These are phyloP conservation scores for Gastrodia elata DNA, from an alignment of 106 monocot species.

Conservation along the genomic window DNA sequence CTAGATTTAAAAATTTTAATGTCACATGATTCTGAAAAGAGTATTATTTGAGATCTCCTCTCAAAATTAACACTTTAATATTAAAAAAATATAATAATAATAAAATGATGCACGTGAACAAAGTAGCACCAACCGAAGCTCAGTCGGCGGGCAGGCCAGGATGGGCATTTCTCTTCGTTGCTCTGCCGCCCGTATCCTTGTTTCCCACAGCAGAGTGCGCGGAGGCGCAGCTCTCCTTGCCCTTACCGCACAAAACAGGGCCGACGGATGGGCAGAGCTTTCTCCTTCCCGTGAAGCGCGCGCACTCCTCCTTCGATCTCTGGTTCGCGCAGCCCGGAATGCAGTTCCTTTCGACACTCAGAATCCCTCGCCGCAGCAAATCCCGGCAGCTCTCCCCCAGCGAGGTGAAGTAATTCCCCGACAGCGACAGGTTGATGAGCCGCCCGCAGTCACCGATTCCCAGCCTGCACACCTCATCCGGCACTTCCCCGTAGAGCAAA, in stretches of 20 bases:
- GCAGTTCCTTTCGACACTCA: conserved; percentile 41
- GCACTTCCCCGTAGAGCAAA: conserved; percentile 30
- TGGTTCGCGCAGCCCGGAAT: conserved; percentile 27
- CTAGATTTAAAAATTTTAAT: no score
- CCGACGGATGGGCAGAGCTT: background rate
- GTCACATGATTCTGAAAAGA: no score
- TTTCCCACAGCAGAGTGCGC: no score
- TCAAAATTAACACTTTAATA: no score
- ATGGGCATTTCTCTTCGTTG: no score
- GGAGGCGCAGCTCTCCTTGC: no score
- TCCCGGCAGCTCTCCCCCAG: conserved; percentile 26
- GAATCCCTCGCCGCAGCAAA: conserved; percentile 14
- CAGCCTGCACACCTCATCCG: conserved; percentile 27
- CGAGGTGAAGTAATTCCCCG: conserved; percentile 54
- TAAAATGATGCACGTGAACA: no score
- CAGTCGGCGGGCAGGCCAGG: no score
- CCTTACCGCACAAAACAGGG: background rate
- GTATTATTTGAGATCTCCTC: no score
- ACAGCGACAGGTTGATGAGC: conserved; percentile 40
- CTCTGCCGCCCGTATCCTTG: no score
- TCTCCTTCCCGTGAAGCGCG: conserved; percentile 2
- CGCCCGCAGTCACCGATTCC: conserved; percentile 9
- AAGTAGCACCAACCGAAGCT: no score
- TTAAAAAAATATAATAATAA: no score
- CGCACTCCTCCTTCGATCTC: conserved; percentile 36